Percentiles rank a stretch among this genome's conserved stretches.
phyloP scores from a whole-genome alignment of 1,284 basidiomycete species.

The Phellinidium pouzarii region DNA sequence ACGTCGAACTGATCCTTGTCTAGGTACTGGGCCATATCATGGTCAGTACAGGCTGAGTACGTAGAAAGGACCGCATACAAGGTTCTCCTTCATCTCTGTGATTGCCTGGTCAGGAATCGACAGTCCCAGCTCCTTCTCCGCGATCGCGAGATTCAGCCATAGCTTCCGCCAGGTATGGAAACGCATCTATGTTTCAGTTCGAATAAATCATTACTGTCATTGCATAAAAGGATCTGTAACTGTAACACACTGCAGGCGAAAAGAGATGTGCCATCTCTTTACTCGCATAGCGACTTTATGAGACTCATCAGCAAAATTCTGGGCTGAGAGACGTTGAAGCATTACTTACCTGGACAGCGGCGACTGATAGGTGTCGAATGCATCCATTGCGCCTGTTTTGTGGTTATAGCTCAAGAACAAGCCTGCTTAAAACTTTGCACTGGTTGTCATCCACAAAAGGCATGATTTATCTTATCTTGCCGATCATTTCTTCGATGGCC shows the following conservation, averaged over 20 bases:
- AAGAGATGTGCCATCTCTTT: conserved; percentile 98
- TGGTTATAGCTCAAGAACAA: neutral
- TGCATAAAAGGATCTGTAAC: too few relatives aligned
- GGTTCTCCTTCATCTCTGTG: conserved; percentile 87
- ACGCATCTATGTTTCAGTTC: conserved; percentile 64
- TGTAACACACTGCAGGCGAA: conserved; percentile 70
- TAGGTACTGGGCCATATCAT: too few relatives aligned
- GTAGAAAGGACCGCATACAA: conserved; percentile 47
- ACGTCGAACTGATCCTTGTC: conserved; percentile 89
- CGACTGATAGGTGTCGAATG: conserved; percentile 65
- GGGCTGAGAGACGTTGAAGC: neutral
- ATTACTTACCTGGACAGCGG: conserved; percentile 59
- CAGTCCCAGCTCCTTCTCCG: conserved; percentile 93
- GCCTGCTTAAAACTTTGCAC: neutral
- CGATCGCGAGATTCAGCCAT: conserved; percentile 95
- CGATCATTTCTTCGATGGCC: neutral
- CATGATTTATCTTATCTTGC: neutral
- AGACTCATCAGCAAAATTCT: conserved; percentile 18
- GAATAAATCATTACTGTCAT: too few relatives aligned
- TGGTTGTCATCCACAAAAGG: neutral
- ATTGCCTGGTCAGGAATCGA: conserved; percentile 88
- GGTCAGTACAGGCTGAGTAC: too few relatives aligned
- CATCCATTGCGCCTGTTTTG: conserved; percentile 41
- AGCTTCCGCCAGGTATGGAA: conserved; percentile 96
- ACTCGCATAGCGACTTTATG: conserved; percentile 89